Evolutionary conservation across 257 asterid species (phyloP).

Genomic region (Solanum rostratum): DNA sequence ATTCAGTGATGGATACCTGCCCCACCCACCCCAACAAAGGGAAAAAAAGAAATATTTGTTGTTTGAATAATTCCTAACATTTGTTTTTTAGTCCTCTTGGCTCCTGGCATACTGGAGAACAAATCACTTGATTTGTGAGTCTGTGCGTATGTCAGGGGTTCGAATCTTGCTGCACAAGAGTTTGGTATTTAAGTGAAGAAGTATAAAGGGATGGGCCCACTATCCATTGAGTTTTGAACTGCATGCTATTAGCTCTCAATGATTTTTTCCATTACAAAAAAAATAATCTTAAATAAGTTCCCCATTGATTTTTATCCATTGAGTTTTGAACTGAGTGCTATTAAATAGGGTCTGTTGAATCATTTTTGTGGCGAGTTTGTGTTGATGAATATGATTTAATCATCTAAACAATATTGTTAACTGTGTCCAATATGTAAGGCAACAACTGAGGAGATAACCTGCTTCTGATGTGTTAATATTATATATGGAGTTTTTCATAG

Average conservation of each 20-base stretch:
- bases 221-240: neutral
- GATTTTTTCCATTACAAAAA: neutral
- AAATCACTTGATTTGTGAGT: neutral
- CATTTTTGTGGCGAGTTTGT: neutral
- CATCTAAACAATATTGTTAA: neutral
- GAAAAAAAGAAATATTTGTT: neutral
- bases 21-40: neutral
- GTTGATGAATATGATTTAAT: neutral
- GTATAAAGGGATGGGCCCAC: neutral
- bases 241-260: neutral
- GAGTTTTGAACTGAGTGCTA: no score
- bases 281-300: neutral
- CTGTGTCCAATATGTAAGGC: neutral
- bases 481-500: neutral
- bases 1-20: neutral
- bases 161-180: neutral
- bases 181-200: neutral
- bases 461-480: neutral
- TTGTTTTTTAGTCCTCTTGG: neutral
- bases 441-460: neutral
- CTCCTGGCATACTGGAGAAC: neutral
- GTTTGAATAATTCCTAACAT: neutral
- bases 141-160: neutral
- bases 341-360: neutral
- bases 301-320: neutral